phyloP scores from a whole-genome alignment of 2,329 filamentous ascomycete species.

The Pseudogymnoascus sp. region DNA sequence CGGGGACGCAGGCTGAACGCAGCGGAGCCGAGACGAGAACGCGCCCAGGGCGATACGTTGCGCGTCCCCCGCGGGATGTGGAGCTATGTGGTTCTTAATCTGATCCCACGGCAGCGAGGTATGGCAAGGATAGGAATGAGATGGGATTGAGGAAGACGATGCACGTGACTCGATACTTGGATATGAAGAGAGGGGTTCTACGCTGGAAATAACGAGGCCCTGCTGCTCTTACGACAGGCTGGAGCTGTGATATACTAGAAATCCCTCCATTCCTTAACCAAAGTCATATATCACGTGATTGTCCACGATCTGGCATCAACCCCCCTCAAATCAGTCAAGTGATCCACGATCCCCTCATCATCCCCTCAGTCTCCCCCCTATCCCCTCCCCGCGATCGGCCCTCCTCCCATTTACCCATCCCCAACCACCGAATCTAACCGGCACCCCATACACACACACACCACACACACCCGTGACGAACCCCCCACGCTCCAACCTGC shows the following conservation, averaged over 20 bases:
- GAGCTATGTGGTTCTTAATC: neutral
- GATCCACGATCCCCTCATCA: no score
- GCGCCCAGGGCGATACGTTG: neutral
- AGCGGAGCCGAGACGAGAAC: neutral
- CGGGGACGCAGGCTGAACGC: neutral
- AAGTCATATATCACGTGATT: neutral
- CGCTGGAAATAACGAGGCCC: neutral
- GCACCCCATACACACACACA: neutral
- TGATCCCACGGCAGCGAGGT: neutral
- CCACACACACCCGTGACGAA: neutral
- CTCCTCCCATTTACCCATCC: neutral
- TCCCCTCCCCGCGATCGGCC: neutral
- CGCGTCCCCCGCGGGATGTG: neutral
- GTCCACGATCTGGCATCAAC: neutral
- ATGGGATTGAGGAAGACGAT: neutral
- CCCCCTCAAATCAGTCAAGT: neutral
- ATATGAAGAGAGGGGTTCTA: neutral
- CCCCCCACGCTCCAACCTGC: neutral
- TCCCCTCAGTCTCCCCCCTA: neutral
- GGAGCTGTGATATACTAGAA: neutral
- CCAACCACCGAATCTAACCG: neutral
- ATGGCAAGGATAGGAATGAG: neutral
- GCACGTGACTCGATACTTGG: neutral
- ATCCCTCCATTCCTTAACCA: neutral
- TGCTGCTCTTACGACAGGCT: neutral